A percentile compares a stretch with the other conserved stretches of the same genome.
Conservation (phyloP, 176 grass and related monocot genomes). For the maize (Zea mays) region DNA sequence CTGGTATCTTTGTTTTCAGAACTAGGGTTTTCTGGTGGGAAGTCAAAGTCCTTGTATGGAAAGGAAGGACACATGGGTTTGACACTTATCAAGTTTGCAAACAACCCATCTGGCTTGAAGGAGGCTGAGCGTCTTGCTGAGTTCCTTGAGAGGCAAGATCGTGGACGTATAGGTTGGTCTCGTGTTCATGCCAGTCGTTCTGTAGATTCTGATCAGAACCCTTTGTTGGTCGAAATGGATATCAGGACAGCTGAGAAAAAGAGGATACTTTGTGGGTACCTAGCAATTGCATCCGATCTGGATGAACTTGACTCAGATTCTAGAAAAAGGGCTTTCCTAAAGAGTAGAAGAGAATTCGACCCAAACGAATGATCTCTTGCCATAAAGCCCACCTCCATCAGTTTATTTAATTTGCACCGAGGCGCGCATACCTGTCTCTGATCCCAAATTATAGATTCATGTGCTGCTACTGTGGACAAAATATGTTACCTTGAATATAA, state of each 20-base stretch:
- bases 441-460: slow-evolving; percentile 21
- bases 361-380: slow-evolving; percentile 56
- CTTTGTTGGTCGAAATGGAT: slow-evolving; percentile 69
- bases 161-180: slow-evolving; percentile 74
- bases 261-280: slow-evolving; percentile 83
- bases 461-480: slow-evolving; percentile 6
- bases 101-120: slow-evolving; percentile 67
- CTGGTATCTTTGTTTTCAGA: slow-evolving; percentile 66
- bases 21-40: slow-evolving; percentile 87
- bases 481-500: slow-evolving; percentile 17
- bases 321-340: slow-evolving; percentile 71
- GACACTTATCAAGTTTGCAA: slow-evolving; percentile 78
- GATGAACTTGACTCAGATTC: slow-evolving; percentile 80
- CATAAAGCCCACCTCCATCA: slow-evolving; percentile 21
- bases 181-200: slow-evolving; percentile 43
- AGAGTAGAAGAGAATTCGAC: slow-evolving; percentile 87
- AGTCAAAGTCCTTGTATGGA: slow-evolving; percentile 85
- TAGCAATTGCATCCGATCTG: slow-evolving; percentile 74
- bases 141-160: slow-evolving; percentile 72
- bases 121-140: slow-evolving; percentile 81
- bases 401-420: slow-evolving; percentile 32
- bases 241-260: slow-evolving; percentile 77
- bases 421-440: slow-evolving; percentile 14
- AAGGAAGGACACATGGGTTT: slow-evolving; percentile 86
- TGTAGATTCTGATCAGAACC: slow-evolving; percentile 67